Evolutionary conservation across 371 early-diverging fungal genomes (phyloP).

Genomic region (Rhizomucor pusillus): DNA sequence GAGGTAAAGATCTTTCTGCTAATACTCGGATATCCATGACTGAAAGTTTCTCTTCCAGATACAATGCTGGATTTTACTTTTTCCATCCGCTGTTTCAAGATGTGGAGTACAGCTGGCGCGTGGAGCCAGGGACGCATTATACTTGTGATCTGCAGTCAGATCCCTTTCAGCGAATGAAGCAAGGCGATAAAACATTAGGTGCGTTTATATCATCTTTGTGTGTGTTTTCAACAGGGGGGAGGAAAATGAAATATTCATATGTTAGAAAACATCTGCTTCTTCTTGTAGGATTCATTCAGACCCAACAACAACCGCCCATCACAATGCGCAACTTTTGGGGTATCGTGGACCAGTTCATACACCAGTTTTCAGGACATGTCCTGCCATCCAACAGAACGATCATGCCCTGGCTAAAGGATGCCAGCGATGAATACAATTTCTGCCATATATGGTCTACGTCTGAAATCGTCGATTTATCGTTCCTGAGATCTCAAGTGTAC

Average conservation of each 20-base stretch:
- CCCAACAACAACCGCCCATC: slow-evolving; percentile 69
- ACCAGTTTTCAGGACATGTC: slow-evolving; percentile 28
- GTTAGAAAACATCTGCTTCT: too few relatives aligned
- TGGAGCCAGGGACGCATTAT: slow-evolving; percentile 90
- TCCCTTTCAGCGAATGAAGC: slow-evolving; percentile 79
- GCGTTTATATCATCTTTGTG: too few relatives aligned
- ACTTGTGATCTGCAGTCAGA: slow-evolving; percentile 82
- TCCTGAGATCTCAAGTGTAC: slow-evolving; percentile 75
- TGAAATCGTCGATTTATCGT: slow-evolving; percentile 70
- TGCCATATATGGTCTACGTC: slow-evolving; percentile 76
- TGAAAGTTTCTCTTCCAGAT: slow-evolving; percentile 34
- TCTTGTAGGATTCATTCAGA: slow-evolving; percentile 73
- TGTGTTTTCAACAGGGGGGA: too few relatives aligned
- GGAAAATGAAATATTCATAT: too few relatives aligned
- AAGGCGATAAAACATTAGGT: slow-evolving; percentile 61
- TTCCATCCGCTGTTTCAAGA: slow-evolving; percentile 72
- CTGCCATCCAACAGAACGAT: slow-evolving; percentile 20
- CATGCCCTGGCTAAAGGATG: slow-evolving; percentile 26
- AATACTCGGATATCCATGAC: neutral
- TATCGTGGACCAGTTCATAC: slow-evolving; percentile 55
- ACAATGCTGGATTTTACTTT: slow-evolving; percentile 86
- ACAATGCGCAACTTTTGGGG: slow-evolving; percentile 84
- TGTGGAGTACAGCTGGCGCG: slow-evolving; percentile 92
- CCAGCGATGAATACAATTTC: slow-evolving; percentile 44
- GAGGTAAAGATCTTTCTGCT: slow-evolving; percentile 5